Conservation (phyloP, 1,284 basidiomycete genomes). For the Blastosporella zonata region DNA sequence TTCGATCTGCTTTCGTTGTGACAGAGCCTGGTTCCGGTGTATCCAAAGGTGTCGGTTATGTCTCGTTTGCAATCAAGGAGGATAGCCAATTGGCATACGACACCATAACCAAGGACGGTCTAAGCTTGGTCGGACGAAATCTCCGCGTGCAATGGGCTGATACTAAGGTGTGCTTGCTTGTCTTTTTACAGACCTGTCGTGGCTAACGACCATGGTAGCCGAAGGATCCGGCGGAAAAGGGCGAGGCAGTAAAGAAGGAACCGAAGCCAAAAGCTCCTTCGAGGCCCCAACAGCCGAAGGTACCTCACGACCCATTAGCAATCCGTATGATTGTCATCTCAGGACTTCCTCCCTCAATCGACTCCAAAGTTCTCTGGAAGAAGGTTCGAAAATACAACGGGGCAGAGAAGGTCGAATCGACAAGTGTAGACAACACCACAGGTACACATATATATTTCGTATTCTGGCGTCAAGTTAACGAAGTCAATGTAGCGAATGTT, state of each 20-base stretch:
- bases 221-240: constrained; percentile 39
- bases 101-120: constrained; percentile 52
- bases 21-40: constrained; percentile 75
- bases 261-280: constrained; percentile 35
- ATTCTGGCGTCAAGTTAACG: not conserved
- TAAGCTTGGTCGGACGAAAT: constrained; percentile 61
- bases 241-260: constrained; percentile 36
- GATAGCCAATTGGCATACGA: constrained; percentile 82
- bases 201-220: constrained; percentile 24
- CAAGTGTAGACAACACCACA: constrained; percentile 38
- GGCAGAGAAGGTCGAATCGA: constrained; percentile 60
- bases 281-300: constrained; percentile 31
- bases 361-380: constrained; percentile 83
- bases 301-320: constrained; percentile 65
- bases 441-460: constrained; percentile 22
- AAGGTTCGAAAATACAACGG: constrained; percentile 79
- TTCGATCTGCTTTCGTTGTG: constrained; percentile 93
- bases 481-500: constrained; percentile 56
- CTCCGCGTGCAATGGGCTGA: constrained; percentile 82
- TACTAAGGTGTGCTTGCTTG: constrained; percentile 53
- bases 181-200: not conserved
- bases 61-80: constrained; percentile 87
- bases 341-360: constrained; percentile 67
- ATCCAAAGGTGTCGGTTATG: constrained; percentile 98
- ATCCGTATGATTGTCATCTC: constrained; percentile 81